These are phyloP conservation scores for Cutaneotrichosporon dermatis DNA, from an alignment of 1,284 basidiomycete species.

Conservation along the genomic window DNA sequence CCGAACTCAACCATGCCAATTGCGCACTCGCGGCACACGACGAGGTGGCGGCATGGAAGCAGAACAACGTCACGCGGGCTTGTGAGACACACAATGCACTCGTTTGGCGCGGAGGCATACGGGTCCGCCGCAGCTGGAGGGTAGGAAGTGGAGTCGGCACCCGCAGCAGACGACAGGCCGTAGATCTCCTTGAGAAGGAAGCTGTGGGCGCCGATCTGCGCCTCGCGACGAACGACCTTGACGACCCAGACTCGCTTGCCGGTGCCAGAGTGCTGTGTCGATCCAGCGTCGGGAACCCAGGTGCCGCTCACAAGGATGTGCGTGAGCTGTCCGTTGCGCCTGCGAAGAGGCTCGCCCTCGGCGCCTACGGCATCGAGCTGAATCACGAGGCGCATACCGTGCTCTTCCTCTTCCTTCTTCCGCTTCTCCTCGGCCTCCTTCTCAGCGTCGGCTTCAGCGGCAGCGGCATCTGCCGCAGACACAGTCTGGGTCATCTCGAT, in stretches of 20 bases:
- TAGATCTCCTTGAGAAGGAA: constrained; percentile 91
- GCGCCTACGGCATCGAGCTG: constrained; percentile 70
- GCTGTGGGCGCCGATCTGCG: constrained; percentile 72
- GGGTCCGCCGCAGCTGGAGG: constrained; percentile 54
- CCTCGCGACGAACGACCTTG: constrained; percentile 81
- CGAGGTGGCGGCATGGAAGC: constrained; percentile 80
- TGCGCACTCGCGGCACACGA: constrained; percentile 86
- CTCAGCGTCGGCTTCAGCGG: constrained; percentile 33
- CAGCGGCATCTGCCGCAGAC: constrained; percentile 26
- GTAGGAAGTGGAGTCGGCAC: constrained; percentile 49
- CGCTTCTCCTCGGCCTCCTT: constrained; percentile 42
- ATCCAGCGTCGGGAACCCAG: constrained; percentile 50
- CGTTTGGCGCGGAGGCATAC: constrained; percentile 72
- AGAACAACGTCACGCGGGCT: constrained; percentile 81
- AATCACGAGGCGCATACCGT: constrained; percentile 71
- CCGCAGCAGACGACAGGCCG: constrained; percentile 58
- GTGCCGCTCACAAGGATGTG: constrained; percentile 77
- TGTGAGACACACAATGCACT: constrained; percentile 81
- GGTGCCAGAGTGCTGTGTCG: constrained; percentile 7
- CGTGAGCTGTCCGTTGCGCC: constrained; percentile 75
- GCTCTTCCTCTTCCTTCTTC: constrained; percentile 52
- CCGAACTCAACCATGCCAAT: constrained; percentile 93
- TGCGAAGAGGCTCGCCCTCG: constrained; percentile 54
- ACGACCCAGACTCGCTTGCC: constrained; percentile 70
- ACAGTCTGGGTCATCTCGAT: constrained; percentile 44